Percentiles rank a stretch among this genome's conserved stretches.
Evolutionary conservation across 169 alveolate genomes (phyloP).

Genomic region (Eimeria nieschulzi): DNA sequence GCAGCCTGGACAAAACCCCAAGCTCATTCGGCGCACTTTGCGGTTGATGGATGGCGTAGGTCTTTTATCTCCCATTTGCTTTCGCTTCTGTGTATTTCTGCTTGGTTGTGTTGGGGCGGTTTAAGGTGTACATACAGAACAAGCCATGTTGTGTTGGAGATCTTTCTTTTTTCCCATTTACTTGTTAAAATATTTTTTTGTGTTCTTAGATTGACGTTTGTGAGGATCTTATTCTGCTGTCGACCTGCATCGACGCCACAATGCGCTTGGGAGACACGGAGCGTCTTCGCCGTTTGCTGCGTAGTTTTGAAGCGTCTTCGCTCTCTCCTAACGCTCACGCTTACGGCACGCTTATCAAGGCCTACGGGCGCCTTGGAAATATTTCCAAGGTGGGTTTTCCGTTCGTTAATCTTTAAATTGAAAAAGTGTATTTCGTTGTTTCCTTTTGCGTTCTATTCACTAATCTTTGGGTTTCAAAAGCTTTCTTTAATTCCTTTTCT

Average conservation of each 20-base stretch:
- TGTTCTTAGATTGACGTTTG: constrained; percentile 25
- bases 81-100: background rate
- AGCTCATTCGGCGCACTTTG: constrained; percentile 33
- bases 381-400: background rate
- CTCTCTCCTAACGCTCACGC: constrained; percentile 37
- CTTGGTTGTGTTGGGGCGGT: background rate
- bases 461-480: too few relatives aligned
- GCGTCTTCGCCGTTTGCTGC: constrained; percentile 14
- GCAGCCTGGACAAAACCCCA: constrained; percentile 49
- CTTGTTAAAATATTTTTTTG: background rate
- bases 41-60: constrained; percentile 49
- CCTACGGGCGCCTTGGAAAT: constrained; percentile 45
- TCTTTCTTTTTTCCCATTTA: background rate
- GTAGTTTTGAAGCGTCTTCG: background rate
- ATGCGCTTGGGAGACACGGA: constrained; percentile 32
- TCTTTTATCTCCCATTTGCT: background rate
- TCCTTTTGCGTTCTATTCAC: too few relatives aligned
- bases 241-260: constrained; percentile 54
- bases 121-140: background rate
- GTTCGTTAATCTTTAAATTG: too few relatives aligned
- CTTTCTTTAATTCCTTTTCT: too few relatives aligned
- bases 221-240: constrained; percentile 40
- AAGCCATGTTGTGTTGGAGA: background rate
- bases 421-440: too few relatives aligned
- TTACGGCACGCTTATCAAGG: constrained; percentile 64